These are phyloP conservation scores for Eutrema heterophyllum DNA, from an alignment of 345 rosid species.

Conservation along the genomic window DNA sequence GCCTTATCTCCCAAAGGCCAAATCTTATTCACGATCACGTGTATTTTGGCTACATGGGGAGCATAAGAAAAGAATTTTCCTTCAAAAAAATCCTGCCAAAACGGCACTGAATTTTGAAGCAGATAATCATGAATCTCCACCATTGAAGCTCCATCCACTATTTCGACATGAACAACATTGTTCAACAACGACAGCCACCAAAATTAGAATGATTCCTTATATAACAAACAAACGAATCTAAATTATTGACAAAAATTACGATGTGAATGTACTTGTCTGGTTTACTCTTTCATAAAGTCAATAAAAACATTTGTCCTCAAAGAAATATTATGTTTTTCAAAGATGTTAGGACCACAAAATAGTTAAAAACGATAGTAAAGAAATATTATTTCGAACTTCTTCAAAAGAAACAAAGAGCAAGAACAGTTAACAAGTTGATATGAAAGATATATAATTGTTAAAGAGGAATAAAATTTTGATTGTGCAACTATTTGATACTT, in stretches of 20 bases:
- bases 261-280: slow-evolving; percentile 9
- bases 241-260: not conserved
- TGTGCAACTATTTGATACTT: slow-evolving; percentile 25
- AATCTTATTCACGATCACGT: no score
- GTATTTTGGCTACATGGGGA: no score
- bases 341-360: slow-evolving; percentile 3
- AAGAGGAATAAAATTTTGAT: not conserved
- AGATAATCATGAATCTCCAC: no score
- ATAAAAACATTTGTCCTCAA: slow-evolving; percentile 7
- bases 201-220: not conserved
- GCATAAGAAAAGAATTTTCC: no score
- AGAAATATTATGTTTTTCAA: not conserved
- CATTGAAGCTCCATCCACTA: no score
- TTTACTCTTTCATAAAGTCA: slow-evolving; percentile 9
- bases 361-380: not conserved
- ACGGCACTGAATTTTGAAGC: no score
- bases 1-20: no score
- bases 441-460: not conserved
- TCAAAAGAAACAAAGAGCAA: not conserved
- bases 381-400: not conserved
- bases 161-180: no score
- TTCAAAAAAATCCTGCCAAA: no score
- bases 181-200: no score
- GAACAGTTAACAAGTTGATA: not conserved
- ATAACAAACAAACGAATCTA: not conserved